phyloP scores from a whole-genome alignment of 495 filamentous ascomycete genomes.

The Cladorrhinum samala region DNA sequence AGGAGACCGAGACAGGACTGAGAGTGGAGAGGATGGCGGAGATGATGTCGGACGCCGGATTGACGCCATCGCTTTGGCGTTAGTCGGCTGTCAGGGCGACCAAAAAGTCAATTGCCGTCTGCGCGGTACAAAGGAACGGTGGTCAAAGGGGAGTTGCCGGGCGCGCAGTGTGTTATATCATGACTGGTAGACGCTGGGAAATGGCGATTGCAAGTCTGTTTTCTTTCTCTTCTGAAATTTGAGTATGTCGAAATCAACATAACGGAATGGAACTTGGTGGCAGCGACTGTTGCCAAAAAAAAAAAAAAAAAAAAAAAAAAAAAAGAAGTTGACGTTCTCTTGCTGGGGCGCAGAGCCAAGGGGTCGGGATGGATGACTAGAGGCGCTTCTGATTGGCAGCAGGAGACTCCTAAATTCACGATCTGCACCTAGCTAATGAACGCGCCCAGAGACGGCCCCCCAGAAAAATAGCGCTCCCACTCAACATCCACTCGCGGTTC shows the following conservation, averaged over 20 bases:
- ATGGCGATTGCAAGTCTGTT: too few species aligned
- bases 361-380: constrained; percentile 2
- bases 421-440: background rate
- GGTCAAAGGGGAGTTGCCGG: background rate
- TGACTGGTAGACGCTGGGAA: too few species aligned
- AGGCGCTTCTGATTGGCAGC: constrained; percentile 1
- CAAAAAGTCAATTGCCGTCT: background rate
- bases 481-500: background rate
- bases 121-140: background rate
- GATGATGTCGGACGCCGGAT: constrained; percentile 17
- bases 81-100: background rate
- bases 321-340: background rate
- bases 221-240: too few species aligned
- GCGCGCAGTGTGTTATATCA: constrained; percentile 21
- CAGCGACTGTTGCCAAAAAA: background rate
- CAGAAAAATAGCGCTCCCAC: background rate
- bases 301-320: background rate
- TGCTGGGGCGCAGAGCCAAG: background rate
- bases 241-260: background rate
- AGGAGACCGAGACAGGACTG: constrained; percentile 48
- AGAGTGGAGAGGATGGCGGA: constrained; percentile 45
- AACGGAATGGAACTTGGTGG: background rate
- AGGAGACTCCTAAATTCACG: background rate
- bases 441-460: background rate
- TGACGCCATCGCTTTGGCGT: constrained; percentile 14